Evolutionary conservation across 2,329 filamentous ascomycete species (phyloP), one percentile per base, ranked within the genome.

Genomic region (Tolypocladium guangdongense): DNA sequence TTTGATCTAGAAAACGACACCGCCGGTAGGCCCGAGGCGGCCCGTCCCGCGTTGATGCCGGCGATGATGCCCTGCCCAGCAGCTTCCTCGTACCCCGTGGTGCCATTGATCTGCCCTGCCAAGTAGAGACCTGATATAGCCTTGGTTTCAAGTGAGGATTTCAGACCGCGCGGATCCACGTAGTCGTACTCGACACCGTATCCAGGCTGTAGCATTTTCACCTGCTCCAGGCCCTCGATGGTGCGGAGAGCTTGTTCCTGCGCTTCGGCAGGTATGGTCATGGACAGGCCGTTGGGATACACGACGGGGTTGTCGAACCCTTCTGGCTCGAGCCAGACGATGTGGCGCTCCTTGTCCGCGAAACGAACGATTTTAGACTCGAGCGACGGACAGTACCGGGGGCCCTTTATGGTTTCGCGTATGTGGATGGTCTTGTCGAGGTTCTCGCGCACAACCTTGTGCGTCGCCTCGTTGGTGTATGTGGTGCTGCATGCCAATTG

Each of bases 161-260:
- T 86, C 4, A 99, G 77, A 60, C 87, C 87, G 51, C 93, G 86
- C 20, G 93, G 93, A 65, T 99, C 93, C 20, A 99, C 89, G 68
- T 99, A 99, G 72, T 97, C 93, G 69, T 99, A 99, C 68, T 99
- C 93, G 2, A 99, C 93, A 8, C 93, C 93, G 64, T 99, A 99
- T 10, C 92, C 93, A 1, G 92, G 87, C 64, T 97, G 92, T 7
- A 95, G 80, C 91, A 99, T 96, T 30, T 77, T 83, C 5, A 90
- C 90, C 55, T 91, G 83, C 64, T 97, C 92, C 1, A 99, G 78
- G 0, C 93, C 93, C n/a, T 74, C 78, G 52, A 99, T 87, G 0
- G 90, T 95, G 53, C 84, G 86, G n/a, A 99, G 76, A 65, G 95
- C 83, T 51, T 85, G 80, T 62, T 88, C 85, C 67, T 99, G 93